Conservation (phyloP, 306 rosid species). For the Cucurbita maxima region DNA sequence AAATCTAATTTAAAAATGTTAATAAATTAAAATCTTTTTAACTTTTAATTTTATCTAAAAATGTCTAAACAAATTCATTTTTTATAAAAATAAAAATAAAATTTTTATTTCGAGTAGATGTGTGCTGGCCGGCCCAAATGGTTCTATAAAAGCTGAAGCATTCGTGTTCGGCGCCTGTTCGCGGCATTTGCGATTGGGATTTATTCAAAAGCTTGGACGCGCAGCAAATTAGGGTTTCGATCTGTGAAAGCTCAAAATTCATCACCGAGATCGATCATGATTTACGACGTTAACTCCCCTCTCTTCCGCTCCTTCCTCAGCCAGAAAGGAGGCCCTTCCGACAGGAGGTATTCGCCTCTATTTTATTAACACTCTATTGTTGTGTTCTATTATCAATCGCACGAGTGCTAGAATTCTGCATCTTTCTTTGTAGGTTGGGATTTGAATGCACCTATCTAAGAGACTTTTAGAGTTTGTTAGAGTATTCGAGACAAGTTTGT, state of each 20-base stretch:
- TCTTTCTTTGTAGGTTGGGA: too few relatives aligned
- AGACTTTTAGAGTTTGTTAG: too few relatives aligned
- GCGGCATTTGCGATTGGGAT: neutral
- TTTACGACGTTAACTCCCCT: conserved; percentile 92
- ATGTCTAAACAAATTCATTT: too few relatives aligned
- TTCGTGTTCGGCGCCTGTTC: neutral
- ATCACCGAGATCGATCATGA: conserved; percentile 32
- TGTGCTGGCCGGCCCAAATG: neutral
- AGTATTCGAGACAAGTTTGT: too few relatives aligned
- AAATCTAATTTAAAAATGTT: too few relatives aligned
- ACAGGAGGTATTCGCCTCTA: conserved; percentile 41
- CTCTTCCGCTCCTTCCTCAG: conserved; percentile 98
- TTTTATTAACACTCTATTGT: neutral
- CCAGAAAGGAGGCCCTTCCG: conserved; percentile 94
- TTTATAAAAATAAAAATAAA: too few relatives aligned
- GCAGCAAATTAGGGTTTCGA: conserved; percentile 30
- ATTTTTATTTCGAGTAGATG: too few relatives aligned
- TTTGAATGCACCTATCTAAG: too few relatives aligned
- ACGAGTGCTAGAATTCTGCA: neutral
- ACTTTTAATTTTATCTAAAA: too few relatives aligned
- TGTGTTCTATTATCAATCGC: neutral
- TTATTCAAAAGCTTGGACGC: neutral
- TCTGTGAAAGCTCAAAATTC: neutral
- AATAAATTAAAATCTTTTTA: too few relatives aligned
- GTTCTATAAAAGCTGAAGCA: neutral